These are phyloP conservation scores for Bimuria novae-zelandiae DNA, from an alignment of 2,329 filamentous ascomycete genomes.

Conservation along the genomic window DNA sequence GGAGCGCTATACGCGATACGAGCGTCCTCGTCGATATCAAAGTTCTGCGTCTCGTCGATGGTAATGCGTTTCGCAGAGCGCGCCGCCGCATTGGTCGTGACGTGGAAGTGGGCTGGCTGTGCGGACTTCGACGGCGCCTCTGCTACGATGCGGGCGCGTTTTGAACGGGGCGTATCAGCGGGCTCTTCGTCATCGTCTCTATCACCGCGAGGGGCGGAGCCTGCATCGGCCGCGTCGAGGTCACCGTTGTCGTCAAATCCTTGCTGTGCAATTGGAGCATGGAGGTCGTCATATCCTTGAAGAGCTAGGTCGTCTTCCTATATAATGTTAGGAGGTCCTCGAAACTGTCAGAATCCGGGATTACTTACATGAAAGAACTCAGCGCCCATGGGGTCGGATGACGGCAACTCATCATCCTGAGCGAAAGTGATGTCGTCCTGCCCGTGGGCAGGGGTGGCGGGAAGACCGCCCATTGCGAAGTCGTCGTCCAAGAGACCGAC, in stretches of 20 bases:
- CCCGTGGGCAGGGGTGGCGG: neutral
- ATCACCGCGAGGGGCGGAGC: no score
- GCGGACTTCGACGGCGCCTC: conserved; percentile 16
- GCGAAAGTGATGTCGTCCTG: neutral
- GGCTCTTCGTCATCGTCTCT: neutral
- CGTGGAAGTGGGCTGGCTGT: conserved; percentile 11
- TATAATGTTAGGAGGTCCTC: neutral
- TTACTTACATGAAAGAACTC: neutral
- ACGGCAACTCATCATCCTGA: neutral
- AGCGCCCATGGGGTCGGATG: neutral
- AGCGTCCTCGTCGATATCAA: conserved; percentile 29
- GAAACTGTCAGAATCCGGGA: neutral
- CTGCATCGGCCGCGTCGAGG: no score
- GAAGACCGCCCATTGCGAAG: neutral
- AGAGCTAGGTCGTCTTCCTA: conserved; percentile 25
- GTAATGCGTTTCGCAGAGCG: conserved; percentile 17
- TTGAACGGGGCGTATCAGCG: neutral
- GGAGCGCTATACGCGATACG: conserved; percentile 9
- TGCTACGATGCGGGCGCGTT: neutral
- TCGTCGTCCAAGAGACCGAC: neutral
- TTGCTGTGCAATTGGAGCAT: conserved; percentile 12
- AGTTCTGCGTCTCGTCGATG: conserved; percentile 20
- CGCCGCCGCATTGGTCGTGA: conserved; percentile 11
- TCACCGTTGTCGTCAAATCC: conserved; percentile 12
- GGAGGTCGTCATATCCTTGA: conserved; percentile 20